These are phyloP conservation scores for Cytospora schulzeri DNA, from an alignment of 2,329 filamentous ascomycete genomes.

Conservation along the genomic window DNA sequence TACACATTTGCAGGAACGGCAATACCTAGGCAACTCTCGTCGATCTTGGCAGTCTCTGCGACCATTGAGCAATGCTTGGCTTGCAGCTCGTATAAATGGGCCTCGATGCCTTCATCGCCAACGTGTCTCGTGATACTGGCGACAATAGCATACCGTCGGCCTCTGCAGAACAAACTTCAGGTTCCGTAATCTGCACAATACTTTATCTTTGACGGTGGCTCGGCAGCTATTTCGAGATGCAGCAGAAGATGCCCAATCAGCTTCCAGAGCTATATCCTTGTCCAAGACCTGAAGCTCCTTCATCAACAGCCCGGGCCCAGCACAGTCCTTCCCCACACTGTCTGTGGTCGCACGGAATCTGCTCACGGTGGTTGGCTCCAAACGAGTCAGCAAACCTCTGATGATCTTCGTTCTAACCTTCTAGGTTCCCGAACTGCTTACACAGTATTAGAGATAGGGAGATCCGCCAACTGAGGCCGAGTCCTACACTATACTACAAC, in stretches of 20 bases:
- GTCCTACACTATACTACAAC: not conserved
- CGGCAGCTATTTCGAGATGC: not conserved
- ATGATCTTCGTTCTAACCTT: not conserved
- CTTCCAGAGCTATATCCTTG: not conserved
- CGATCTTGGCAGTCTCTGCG: not conserved
- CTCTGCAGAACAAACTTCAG: not conserved
- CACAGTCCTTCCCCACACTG: conserved; percentile 12
- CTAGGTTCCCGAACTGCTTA: not conserved
- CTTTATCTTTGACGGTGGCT: not conserved
- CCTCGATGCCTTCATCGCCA: not conserved
- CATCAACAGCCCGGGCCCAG: conserved; percentile 6
- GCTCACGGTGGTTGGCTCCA: conserved; percentile 5
- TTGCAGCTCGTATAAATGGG: conserved; percentile 1
- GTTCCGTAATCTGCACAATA: not conserved
- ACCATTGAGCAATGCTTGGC: conserved; percentile 5
- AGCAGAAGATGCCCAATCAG: conserved; percentile 7
- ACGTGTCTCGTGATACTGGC: not conserved
- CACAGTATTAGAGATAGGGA: not conserved
- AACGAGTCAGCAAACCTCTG: conserved; percentile 23
- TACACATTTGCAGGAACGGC: not conserved
- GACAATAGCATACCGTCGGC: not conserved
- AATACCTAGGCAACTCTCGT: not conserved
- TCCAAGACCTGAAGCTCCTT: conserved; percentile 6
- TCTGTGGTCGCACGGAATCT: conserved; percentile 1
- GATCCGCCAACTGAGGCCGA: not conserved